Evolutionary conservation across 1,284 basidiomycete species (phyloP).

Genomic region (Caloboletus firmus): DNA sequence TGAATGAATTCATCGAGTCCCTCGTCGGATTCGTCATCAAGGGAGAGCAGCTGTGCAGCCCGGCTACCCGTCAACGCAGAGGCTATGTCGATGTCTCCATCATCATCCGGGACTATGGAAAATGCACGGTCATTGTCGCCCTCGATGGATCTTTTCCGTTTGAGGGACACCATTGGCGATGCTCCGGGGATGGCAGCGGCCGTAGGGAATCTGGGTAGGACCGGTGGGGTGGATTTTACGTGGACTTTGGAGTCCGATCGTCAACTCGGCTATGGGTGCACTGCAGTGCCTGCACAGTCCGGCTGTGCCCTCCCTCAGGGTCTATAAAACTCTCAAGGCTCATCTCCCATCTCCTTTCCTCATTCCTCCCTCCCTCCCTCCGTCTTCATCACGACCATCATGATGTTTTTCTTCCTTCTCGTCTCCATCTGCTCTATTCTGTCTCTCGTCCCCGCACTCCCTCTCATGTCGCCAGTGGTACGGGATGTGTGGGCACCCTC

Average conservation of each 20-base stretch:
- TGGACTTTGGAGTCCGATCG: not conserved
- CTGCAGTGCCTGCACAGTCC: not conserved
- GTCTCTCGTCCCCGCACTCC: constrained; percentile 29
- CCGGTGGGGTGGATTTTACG: constrained; percentile 6
- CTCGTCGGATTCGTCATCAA: constrained; percentile 42
- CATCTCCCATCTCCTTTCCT: not conserved
- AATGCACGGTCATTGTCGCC: constrained; percentile 3
- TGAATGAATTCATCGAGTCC: constrained; percentile 62
- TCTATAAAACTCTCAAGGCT: constrained; percentile 19
- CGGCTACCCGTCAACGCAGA: constrained; percentile 36
- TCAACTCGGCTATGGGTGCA: not conserved
- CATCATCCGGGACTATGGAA: constrained; percentile 35
- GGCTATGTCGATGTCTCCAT: constrained; percentile 56
- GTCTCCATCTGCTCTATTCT: constrained; percentile 20
- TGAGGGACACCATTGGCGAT: constrained; percentile 33
- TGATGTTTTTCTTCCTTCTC: constrained; percentile 19
- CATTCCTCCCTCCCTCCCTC: not conserved
- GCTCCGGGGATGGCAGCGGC: constrained; percentile 16
- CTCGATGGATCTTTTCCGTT: constrained; percentile 37
- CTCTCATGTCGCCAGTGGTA: constrained; percentile 15
- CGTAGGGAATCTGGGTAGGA: not conserved
- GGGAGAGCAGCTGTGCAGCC: not conserved
- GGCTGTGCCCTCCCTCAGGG: constrained; percentile 14
- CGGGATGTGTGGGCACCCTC: constrained; percentile 52
- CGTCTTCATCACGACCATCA: constrained; percentile 19